Evolutionary conservation across 2,329 filamentous ascomycete genomes (phyloP).

Genomic region (Botrytis paeoniae): DNA sequence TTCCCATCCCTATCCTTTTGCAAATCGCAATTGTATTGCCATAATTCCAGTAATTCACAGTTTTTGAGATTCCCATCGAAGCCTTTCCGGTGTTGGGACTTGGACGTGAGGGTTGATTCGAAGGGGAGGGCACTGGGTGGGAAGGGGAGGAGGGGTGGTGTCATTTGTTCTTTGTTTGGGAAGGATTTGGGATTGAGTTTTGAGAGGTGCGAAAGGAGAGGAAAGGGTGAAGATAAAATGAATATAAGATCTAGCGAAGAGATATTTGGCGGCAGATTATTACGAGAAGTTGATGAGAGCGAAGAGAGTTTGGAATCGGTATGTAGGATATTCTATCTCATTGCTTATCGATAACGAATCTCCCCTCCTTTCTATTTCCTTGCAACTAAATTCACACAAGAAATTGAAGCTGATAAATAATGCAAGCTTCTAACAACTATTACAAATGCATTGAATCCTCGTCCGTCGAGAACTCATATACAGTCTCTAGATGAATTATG

Average conservation of each 20-base stretch:
- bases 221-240: constrained; percentile 15
- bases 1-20: constrained; percentile 47
- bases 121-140: constrained; percentile 50
- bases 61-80: constrained; percentile 54
- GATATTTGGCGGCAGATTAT: constrained; percentile 46
- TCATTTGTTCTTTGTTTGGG: constrained; percentile 43
- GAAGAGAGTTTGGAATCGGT: constrained; percentile 57
- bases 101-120: constrained; percentile 32
- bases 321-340: constrained; percentile 23
- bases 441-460: constrained; percentile 7
- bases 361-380: constrained; percentile 2
- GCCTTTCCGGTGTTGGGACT: constrained; percentile 44
- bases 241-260: constrained; percentile 26
- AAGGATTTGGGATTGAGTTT: background rate
- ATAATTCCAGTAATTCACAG: constrained; percentile 40
- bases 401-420: too few species aligned
- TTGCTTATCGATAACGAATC: constrained; percentile 25
- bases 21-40: constrained; percentile 46
- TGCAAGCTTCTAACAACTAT: constrained; percentile 25
- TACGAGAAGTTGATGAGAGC: constrained; percentile 54
- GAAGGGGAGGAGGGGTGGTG: constrained; percentile 56
- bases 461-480: background rate
- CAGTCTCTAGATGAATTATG: constrained; percentile 3
- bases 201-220: background rate
- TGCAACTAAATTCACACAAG: background rate